These are phyloP conservation scores for Ophiostoma sp. DNA, from an alignment of 2,329 filamentous ascomycete genomes.

Conservation along the genomic window DNA sequence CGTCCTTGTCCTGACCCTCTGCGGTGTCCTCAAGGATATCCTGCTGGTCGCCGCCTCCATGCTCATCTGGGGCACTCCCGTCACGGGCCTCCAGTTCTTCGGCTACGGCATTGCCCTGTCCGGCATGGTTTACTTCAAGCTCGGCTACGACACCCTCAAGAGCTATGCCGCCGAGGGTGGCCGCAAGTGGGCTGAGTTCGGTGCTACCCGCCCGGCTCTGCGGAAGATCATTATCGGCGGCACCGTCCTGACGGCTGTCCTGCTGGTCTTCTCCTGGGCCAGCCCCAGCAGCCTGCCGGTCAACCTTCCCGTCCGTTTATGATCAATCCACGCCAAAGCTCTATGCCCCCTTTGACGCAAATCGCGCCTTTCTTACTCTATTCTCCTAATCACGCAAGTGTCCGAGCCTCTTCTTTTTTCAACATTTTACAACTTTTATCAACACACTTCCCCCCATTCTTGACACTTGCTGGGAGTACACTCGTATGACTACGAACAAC, in stretches of 20 bases:
- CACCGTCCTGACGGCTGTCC: constrained; percentile 61
- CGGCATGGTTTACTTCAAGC: constrained; percentile 84
- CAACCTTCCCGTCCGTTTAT: constrained; percentile 22
- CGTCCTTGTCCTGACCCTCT: constrained; percentile 81
- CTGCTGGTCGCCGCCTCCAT: constrained; percentile 78
- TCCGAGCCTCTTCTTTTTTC: not conserved
- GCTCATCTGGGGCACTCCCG: constrained; percentile 76
- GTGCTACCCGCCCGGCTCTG: constrained; percentile 70
- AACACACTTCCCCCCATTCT: not conserved
- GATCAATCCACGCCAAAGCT: constrained; percentile 18
- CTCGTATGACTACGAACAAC: constrained; percentile 21
- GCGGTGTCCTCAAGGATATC: constrained; percentile 85
- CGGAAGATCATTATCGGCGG: constrained; percentile 76
- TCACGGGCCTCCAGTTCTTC: constrained; percentile 75
- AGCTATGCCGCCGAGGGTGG: constrained; percentile 70
- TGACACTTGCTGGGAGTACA: constrained; percentile 23
- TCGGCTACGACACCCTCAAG: constrained; percentile 79
- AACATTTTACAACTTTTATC: not conserved
- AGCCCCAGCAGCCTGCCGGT: constrained; percentile 26
- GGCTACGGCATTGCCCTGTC: constrained; percentile 78
- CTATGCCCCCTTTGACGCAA: not conserved
- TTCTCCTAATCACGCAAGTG: constrained; percentile 19
- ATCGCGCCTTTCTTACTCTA: not conserved
- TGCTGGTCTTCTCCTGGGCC: constrained; percentile 63
- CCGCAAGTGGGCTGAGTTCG: constrained; percentile 85